Evolutionary conservation across 2,329 filamentous ascomycete species (phyloP), one percentile per base, ranked within the genome.

Genomic region (Fusarium oligoseptatum): DNA sequence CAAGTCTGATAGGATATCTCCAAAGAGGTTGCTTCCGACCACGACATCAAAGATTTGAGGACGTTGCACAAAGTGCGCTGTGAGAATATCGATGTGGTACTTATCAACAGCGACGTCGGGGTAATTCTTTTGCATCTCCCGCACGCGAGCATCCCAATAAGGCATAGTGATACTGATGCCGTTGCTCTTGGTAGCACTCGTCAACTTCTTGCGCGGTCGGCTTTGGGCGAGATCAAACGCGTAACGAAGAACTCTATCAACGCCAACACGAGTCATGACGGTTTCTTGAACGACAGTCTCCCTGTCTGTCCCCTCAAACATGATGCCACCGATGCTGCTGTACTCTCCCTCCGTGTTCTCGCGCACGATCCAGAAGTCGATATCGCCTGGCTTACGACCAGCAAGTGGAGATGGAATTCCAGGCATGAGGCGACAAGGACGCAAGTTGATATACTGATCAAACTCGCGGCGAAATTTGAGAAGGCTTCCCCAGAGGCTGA

Each of bases 281-380:
- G 89, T 85, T 12, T 91, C 89, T 79, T 93, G 90, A 1, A 91
- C 91, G 0, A 89, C 88, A 0, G 84, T 85, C 77, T 92, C 90
- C 84, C 91, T 89, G 0, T 89, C 86, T 27, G 87, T 86, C 3
- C 90, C 88, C 8, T 84, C 83, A 80, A 92, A 91, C 4, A 90
- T 90, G 2, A 88, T 86, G 0, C 91, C 91, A 6, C 91, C 91
- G 66, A 92, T 88, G 2, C 91, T 90, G 20, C 90, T 89, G 76
- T 92, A 93, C 77, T 93, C 91, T 72, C 91, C 91, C 74, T 93
- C 91, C 2, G 88, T 91, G 80, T 92, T 93, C 81, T 93, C 91
- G 15, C 91, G 87, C 27, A 93, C 83, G 60, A 93, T 92, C 43
- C 92, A 89, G 86, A 91, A 92, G 82, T 93, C 90, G 1, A 93